These are phyloP conservation scores for Ilyonectria mors-panacis DNA, from an alignment of 2,329 filamentous ascomycete species.

Conservation along the genomic window DNA sequence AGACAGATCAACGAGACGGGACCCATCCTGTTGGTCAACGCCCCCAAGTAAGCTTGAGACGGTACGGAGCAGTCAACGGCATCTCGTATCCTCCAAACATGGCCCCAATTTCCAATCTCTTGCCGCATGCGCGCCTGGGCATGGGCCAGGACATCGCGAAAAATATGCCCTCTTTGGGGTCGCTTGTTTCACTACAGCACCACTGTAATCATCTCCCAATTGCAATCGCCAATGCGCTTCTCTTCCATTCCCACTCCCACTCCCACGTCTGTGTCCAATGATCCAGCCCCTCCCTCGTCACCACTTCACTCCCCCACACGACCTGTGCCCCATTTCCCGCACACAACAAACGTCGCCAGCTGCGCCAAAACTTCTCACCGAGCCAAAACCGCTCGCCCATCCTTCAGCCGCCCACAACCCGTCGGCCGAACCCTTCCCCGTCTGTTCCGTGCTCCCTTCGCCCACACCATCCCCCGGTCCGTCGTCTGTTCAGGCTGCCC, in stretches of 20 bases:
- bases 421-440: constrained; percentile 16
- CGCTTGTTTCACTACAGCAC: constrained; percentile 18
- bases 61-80: background rate
- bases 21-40: background rate
- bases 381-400: constrained; percentile 7
- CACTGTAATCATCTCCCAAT: constrained; percentile 18
- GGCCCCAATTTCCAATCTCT: constrained; percentile 22
- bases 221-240: constrained; percentile 1
- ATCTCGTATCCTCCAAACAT: constrained; percentile 5
- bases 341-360: background rate
- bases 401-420: constrained; percentile 12
- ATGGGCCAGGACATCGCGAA: background rate
- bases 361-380: constrained; percentile 10
- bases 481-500: background rate
- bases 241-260: background rate
- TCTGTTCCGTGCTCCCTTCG: constrained; percentile 8
- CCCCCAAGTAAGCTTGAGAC: background rate
- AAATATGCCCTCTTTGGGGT: constrained; percentile 12
- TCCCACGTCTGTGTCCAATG: background rate
- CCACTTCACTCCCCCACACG: constrained; percentile 7
- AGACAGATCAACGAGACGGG: constrained; percentile 1
- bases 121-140: background rate
- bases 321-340: constrained; percentile 9
- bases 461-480: constrained; percentile 7
- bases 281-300: background rate